Evolutionary conservation across 2,329 filamentous ascomycete species (phyloP).

Genomic region (Dothideomycetes sp.): DNA sequence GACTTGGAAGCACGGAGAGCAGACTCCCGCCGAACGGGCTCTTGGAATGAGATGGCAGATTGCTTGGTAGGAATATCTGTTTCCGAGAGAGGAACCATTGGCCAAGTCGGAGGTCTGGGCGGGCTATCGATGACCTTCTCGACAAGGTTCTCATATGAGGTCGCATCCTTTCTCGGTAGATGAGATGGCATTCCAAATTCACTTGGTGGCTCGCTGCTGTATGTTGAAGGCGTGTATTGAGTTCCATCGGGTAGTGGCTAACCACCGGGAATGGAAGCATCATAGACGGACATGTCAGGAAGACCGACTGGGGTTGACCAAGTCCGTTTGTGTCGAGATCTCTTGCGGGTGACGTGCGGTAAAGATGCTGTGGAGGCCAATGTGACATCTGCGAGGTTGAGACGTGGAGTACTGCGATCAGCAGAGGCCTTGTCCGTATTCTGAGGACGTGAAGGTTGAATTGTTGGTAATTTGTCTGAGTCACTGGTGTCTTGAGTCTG

Average conservation of each 20-base stretch:
- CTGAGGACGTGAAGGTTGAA: too few relatives aligned
- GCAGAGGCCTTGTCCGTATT: too few relatives aligned
- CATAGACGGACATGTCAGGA: background rate
- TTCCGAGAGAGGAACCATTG: conserved; percentile 4
- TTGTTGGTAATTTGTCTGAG: too few relatives aligned
- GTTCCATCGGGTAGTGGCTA: background rate
- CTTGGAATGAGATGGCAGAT: too few relatives aligned
- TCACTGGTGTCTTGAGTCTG: too few relatives aligned
- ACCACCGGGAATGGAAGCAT: background rate
- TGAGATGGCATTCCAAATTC: conserved; percentile 4
- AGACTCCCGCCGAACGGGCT: background rate
- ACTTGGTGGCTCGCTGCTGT: conserved; percentile 7
- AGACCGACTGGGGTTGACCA: background rate
- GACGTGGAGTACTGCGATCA: too few relatives aligned
- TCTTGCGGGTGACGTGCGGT: background rate
- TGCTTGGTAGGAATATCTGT: conserved; percentile 4
- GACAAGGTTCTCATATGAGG: conserved; percentile 14
- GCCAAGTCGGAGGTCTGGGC: conserved; percentile 5
- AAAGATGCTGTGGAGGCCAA: background rate
- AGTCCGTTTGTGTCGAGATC: background rate
- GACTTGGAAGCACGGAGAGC: background rate
- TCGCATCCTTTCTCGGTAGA: conserved; percentile 12
- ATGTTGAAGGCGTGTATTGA: conserved; percentile 9
- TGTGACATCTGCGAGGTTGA: too few relatives aligned
- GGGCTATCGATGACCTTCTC: conserved; percentile 1